Evolutionary conservation across 441 rosid species (phyloP).

Genomic region (Biscutella auriculata): DNA sequence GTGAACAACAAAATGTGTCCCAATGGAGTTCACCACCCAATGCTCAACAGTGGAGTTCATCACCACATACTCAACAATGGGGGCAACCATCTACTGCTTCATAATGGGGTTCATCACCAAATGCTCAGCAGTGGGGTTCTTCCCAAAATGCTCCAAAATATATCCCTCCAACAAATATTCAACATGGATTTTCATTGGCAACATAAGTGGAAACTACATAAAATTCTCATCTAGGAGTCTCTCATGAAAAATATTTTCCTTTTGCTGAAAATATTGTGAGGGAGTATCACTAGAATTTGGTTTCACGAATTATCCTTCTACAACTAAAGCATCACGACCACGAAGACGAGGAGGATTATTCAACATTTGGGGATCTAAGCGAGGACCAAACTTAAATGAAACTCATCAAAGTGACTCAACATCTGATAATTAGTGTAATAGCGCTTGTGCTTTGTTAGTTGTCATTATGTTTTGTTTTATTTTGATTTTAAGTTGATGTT

Average conservation of each 20-base stretch:
- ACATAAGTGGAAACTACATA: neutral
- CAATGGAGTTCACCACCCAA: neutral
- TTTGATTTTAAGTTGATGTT: too few relatives aligned
- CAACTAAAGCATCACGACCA: neutral
- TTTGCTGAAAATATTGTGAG: neutral
- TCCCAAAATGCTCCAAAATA: too few relatives aligned
- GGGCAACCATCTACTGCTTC: neutral
- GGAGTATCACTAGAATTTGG: neutral
- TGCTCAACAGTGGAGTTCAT: neutral
- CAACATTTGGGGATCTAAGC: neutral
- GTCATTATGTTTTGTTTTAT: neutral
- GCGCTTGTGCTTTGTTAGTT: neutral
- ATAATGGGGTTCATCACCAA: neutral
- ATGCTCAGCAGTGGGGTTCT: too few relatives aligned
- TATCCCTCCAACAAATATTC: neutral
- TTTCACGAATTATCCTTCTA: neutral
- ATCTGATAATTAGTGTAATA: too few relatives aligned
- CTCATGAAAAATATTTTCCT: too few relatives aligned
- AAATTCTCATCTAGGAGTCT: neutral
- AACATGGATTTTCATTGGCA: neutral
- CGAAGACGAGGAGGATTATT: neutral
- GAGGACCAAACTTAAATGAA: neutral
- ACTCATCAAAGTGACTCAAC: neutral
- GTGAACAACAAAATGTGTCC: neutral
- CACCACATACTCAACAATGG: neutral